A percentile compares a stretch with the other conserved stretches of the same genome.
Conservation (phyloP, 371 early-diverging fungal species). For the Lichtheimia hyalospora region DNA sequence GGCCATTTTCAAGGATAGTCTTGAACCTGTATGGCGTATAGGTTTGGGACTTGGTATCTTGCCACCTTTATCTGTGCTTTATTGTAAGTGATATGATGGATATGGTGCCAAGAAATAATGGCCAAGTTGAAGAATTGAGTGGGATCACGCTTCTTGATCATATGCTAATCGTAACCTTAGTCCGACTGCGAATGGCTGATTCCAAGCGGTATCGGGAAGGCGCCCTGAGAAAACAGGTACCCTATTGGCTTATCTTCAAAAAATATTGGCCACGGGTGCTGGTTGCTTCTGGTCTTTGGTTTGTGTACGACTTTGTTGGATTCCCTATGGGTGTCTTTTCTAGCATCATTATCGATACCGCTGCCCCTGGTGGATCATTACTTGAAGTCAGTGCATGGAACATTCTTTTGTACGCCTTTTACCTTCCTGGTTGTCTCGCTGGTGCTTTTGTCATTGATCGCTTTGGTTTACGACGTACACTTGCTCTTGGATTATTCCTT, state of each 20-base stretch:
- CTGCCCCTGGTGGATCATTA: conserved; percentile 38
- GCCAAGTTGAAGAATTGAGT: no score
- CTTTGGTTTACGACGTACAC: conserved; percentile 59
- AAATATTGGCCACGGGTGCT: conserved; percentile 63
- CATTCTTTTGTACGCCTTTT: conserved; percentile 58
- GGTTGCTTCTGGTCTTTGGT: conserved; percentile 60
- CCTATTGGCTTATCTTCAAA: conserved; percentile 57
- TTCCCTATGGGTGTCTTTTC: conserved; percentile 62
- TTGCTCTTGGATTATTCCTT: conserved; percentile 54
- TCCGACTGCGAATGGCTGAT: conserved; percentile 60
- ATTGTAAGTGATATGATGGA: conserved; percentile 34
- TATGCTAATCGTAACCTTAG: conserved; percentile 15
- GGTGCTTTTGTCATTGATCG: conserved; percentile 57
- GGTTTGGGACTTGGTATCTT: conserved; percentile 56
- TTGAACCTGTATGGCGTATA: conserved; percentile 57
- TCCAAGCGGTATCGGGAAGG: conserved; percentile 49
- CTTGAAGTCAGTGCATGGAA: conserved; percentile 58
- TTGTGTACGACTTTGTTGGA: conserved; percentile 64
- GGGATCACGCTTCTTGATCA: not conserved
- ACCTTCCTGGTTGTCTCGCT: conserved; percentile 56
- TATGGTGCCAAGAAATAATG: not conserved
- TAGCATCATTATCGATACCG: conserved; percentile 50
- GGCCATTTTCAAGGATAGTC: conserved; percentile 48
- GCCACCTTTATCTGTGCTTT: conserved; percentile 60
- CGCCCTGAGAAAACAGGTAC: conserved; percentile 54